Base-by-base conservation (phyloP, 495 filamentous ascomycete species). In the Lasiosphaeria miniovina region DNA sequence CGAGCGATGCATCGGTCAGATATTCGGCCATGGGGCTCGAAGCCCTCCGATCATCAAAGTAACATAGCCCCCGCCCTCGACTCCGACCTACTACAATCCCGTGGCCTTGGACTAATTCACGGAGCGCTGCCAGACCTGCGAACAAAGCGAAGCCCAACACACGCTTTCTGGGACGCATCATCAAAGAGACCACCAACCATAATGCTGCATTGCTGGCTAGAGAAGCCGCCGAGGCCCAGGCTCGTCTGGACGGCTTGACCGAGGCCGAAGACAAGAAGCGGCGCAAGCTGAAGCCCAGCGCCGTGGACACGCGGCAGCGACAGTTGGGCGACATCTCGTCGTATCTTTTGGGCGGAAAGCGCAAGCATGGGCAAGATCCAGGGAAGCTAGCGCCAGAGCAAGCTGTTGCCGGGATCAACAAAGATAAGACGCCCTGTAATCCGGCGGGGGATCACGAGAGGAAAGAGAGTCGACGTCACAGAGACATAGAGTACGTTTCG, bases 71-170 rank as follows among this genome's bases (percentile, higher is more conserved):
- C 52, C 38, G 58, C 35, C 55, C 36, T 31, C 15, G 15, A 45
- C 45, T 33, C 49, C 48, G 60, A 34, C 15, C 58, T 24, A 49
- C 35, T 14, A 9, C 24, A 11, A 36, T 35, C 11, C 33, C 50
- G 35, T 15, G 46, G 17, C 43, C 49, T 51, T 17, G 15, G 50
- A 60, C 46, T 64, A 55, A 67, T 55, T 31, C 10, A 15, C 36
- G 38, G 45, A 31, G 45, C 54, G 54, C 48, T 56, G 49, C 52
- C 55, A 81, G 79, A 52, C 76, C 85, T 24, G 71, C 79, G 33
- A 83, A 83, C 65, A 90, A 91, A 54, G 90, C 90, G 3, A 96
- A 91, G 65, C 90, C 93, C 12, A 98, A 98, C 65, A 96, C 89
- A 0, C 80, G 90, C 48, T 98, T 98, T 64, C 77, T 98, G 11